phyloP scores from a whole-genome alignment of 2,329 filamentous ascomycete species.

The Blumeriella jaapii region DNA sequence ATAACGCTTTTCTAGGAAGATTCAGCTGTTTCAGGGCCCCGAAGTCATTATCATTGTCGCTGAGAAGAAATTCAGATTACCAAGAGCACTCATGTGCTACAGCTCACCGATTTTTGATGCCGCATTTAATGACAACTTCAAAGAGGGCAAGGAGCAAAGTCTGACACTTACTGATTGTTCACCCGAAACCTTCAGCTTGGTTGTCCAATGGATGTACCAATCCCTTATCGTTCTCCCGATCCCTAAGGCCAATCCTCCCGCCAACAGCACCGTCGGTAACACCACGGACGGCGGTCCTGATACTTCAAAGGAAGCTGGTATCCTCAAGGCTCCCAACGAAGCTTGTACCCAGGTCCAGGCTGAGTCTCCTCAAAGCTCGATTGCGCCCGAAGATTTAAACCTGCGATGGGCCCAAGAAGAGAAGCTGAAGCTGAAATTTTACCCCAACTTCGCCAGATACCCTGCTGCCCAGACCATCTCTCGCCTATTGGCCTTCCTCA shows the following conservation, averaged over 20 bases:
- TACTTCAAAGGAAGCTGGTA: too few relatives aligned
- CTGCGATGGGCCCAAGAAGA: slow-evolving; percentile 1
- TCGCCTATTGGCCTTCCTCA: slow-evolving; percentile 6
- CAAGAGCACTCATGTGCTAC: slow-evolving; percentile 9
- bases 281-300: background rate
- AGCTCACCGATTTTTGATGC: slow-evolving; percentile 9
- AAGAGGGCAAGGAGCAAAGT: slow-evolving; percentile 4
- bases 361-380: slow-evolving; percentile 1
- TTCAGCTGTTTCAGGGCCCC: slow-evolving; percentile 1
- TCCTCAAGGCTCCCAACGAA: too few relatives aligned
- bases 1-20: background rate
- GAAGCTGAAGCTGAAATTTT: background rate
- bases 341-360: background rate
- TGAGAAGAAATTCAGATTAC: slow-evolving; percentile 1
- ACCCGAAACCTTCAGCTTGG: slow-evolving; percentile 6
- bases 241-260: slow-evolving; percentile 17
- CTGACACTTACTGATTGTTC: slow-evolving; percentile 5
- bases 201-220: slow-evolving; percentile 12
- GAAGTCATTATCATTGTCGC: slow-evolving; percentile 7
- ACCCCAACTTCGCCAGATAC: background rate
- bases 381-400: background rate
- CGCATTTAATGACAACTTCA: slow-evolving; percentile 7
- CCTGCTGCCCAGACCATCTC: slow-evolving; percentile 1
- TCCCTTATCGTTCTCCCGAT: slow-evolving; percentile 3
- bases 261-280: background rate